phyloP scores from a whole-genome alignment of 2,329 filamentous ascomycete species.

The Geoglossum cookeanum region DNA sequence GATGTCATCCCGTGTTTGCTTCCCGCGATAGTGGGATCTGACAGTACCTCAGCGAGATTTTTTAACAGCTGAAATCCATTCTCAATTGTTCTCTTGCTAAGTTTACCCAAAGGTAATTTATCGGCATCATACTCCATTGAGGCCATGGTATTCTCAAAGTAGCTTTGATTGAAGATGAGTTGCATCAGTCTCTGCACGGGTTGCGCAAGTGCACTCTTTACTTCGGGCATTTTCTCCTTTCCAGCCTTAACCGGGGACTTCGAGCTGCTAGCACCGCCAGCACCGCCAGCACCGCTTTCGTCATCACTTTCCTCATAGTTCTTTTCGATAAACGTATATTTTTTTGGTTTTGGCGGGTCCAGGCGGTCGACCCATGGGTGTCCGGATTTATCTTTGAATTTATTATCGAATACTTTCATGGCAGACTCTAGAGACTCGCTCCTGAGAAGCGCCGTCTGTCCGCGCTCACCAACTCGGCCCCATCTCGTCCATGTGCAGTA shows the following conservation, averaged over 20 bases:
- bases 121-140: constrained; percentile 51
- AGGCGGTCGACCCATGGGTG: constrained; percentile 30
- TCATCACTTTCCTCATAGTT: constrained; percentile 54
- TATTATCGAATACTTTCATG: constrained; percentile 28
- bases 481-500: constrained; percentile 57
- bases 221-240: constrained; percentile 12
- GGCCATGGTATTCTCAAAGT: constrained; percentile 48
- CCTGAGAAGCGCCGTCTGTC: constrained; percentile 25
- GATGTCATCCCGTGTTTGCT: constrained; percentile 24
- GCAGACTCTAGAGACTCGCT: constrained; percentile 22
- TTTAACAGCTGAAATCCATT: constrained; percentile 62
- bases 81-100: constrained; percentile 59
- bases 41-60: constrained; percentile 48
- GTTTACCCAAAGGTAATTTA: constrained; percentile 68
- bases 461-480: constrained; percentile 50
- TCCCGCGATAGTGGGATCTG: constrained; percentile 29
- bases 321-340: constrained; percentile 66
- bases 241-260: constrained; percentile 9
- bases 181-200: constrained; percentile 51
- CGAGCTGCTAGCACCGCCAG: constrained; percentile 4
- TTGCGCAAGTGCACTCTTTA: constrained; percentile 37
- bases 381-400: constrained; percentile 38
- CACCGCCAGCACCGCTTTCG: constrained; percentile 24
- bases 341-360: constrained; percentile 28
- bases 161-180: constrained; percentile 65